Conservation (phyloP, 306 rosid genomes). For the Dryas alaskensis region DNA sequence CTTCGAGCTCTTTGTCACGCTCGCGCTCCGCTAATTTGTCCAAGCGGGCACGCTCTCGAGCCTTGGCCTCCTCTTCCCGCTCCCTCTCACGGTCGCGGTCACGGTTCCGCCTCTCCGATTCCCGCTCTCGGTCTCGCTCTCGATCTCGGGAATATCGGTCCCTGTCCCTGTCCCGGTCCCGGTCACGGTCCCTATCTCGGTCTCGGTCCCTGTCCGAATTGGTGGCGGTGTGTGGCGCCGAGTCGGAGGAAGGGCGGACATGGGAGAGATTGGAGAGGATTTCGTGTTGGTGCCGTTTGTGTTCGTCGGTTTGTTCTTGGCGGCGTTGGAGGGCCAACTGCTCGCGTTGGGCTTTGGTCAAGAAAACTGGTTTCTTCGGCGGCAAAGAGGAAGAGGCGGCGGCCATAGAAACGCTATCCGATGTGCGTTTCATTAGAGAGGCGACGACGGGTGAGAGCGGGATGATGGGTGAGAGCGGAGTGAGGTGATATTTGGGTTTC, state of each 20-base stretch:
- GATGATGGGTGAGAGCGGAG: no score
- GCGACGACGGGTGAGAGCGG: no score
- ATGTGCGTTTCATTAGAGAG: conserved; percentile 23
- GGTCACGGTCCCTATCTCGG: conserved; percentile 31
- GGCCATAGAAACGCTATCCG: conserved; percentile 12
- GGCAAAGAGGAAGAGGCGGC: not conserved
- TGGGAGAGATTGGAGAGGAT: conserved; percentile 38
- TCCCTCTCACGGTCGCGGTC: conserved; percentile 64
- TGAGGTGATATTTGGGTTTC: no score
- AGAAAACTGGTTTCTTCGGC: conserved; percentile 53
- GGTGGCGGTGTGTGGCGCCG: conserved; percentile 4
- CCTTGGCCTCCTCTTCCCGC: conserved; percentile 60
- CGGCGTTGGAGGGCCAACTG: conserved; percentile 75
- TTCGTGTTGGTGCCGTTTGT: conserved; percentile 47
- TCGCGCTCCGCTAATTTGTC: conserved; percentile 75
- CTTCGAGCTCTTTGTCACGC: conserved; percentile 68
- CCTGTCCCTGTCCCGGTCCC: conserved; percentile 38
- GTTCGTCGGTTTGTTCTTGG: conserved; percentile 52
- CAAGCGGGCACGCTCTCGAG: conserved; percentile 58
- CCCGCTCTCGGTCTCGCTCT: conserved; percentile 39
- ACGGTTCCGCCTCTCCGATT: conserved; percentile 49
- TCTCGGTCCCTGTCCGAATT: conserved; percentile 44
- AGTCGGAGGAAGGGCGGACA: conserved; percentile 26
- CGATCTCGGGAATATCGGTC: conserved; percentile 41
- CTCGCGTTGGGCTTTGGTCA: conserved; percentile 77